Conservation (phyloP, 2,329 filamentous ascomycete genomes). For the Colletotrichum sidae region DNA sequence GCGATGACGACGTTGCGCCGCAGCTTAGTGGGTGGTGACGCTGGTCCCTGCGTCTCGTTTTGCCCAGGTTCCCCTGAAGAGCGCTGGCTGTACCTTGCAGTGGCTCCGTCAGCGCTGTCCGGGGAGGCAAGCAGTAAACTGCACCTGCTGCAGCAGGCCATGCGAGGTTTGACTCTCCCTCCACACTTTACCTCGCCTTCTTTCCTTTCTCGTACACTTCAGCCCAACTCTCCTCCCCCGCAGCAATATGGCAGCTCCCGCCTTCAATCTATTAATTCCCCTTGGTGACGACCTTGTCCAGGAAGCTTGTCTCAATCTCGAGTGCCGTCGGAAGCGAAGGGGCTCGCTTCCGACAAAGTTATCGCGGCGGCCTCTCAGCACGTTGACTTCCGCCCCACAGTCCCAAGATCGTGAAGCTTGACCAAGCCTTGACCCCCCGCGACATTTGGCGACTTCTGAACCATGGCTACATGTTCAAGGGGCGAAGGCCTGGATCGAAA, state of each 20-base stretch:
- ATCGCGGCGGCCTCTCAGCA: not conserved
- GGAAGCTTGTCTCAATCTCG: constrained; percentile 11
- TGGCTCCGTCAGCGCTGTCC: not conserved
- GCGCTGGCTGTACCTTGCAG: not conserved
- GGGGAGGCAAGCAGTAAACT: not conserved
- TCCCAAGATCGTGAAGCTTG: constrained; percentile 8
- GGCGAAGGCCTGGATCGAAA: constrained; percentile 1
- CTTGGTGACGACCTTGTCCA: constrained; percentile 15
- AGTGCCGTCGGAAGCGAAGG: not conserved
- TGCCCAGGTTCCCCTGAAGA: constrained; percentile 17
- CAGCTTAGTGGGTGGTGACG: constrained; percentile 15
- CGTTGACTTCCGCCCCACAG: not conserved
- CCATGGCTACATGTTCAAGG: not conserved
- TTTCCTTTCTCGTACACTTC: constrained; percentile 10
- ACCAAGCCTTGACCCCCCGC: no score
- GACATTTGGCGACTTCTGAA: no score
- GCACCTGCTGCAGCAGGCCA: not conserved
- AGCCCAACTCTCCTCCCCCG: constrained; percentile 10
- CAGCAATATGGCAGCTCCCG: constrained; percentile 28
- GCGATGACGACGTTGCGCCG: constrained; percentile 28
- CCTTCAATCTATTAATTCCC: constrained; percentile 19
- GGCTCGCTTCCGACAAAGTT: not conserved
- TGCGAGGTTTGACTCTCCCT: not conserved
- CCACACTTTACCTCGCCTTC: not conserved
- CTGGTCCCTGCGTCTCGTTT: constrained; percentile 24